Evolutionary conservation across 495 filamentous ascomycete genomes (phyloP).

Genomic region (Xylaria acuta): DNA sequence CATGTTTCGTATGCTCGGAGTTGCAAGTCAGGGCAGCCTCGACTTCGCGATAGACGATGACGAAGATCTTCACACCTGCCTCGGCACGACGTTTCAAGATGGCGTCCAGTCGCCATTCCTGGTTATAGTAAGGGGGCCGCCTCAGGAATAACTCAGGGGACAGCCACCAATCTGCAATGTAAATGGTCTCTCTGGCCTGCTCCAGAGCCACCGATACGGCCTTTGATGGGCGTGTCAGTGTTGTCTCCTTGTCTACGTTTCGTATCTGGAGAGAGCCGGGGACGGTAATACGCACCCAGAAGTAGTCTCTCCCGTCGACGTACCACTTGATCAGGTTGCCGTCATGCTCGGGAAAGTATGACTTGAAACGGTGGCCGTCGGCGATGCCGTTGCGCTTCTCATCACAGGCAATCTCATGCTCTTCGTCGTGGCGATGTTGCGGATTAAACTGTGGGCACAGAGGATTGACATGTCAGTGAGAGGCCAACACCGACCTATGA

Average conservation of each 20-base stretch:
- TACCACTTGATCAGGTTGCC: constrained; percentile 97
- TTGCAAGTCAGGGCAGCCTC: constrained; percentile 88
- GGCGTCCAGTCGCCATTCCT: constrained; percentile 88
- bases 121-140: constrained; percentile 77
- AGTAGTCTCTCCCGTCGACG: constrained; percentile 91
- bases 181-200: constrained; percentile 87
- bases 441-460: constrained; percentile 65
- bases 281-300: constrained; percentile 63
- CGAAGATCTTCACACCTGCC: constrained; percentile 90
- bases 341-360: constrained; percentile 83
- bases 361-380: constrained; percentile 81
- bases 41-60: constrained; percentile 93
- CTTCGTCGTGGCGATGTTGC: constrained; percentile 94
- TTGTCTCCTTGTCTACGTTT: not conserved
- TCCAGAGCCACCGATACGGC: constrained; percentile 88
- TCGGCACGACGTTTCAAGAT: constrained; percentile 87
- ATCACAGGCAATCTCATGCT: constrained; percentile 85
- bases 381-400: constrained; percentile 73
- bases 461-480: constrained; percentile 8
- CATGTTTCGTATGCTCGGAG: constrained; percentile 90
- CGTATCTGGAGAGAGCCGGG: not conserved
- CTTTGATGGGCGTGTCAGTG: constrained; percentile 29
- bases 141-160: constrained; percentile 92
- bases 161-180: constrained; percentile 97
- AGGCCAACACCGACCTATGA: not conserved